phyloP scores from a whole-genome alignment of 2,329 filamentous ascomycete species.

The Nemania abortiva region DNA sequence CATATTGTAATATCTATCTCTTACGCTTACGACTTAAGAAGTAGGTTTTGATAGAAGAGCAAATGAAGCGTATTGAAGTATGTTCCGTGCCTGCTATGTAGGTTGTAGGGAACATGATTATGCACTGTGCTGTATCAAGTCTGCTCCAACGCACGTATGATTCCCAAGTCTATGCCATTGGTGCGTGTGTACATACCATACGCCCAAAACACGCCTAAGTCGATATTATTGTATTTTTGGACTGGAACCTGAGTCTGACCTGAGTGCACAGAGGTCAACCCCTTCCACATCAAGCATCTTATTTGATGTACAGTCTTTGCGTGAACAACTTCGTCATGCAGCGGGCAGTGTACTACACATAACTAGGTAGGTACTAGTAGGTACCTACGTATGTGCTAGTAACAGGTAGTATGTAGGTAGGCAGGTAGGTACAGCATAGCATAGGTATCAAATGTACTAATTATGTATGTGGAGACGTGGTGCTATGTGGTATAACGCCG shows the following conservation, averaged over 20 bases:
- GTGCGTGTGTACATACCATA: background rate
- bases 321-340: background rate
- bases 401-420: too few relatives aligned
- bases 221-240: background rate
- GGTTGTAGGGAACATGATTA: too few relatives aligned
- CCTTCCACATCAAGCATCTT: background rate
- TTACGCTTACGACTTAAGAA: too few relatives aligned
- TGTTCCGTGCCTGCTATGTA: too few relatives aligned
- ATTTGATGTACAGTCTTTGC: background rate
- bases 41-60: too few relatives aligned
- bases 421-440: too few relatives aligned
- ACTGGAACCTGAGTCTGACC: background rate
- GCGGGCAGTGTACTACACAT: background rate
- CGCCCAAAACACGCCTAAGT: background rate
- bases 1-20: background rate
- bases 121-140: too few relatives aligned
- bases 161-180: background rate
- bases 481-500: background rate
- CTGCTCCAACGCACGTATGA: too few relatives aligned
- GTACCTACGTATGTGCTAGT: too few relatives aligned
- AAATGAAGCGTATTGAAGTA: too few relatives aligned
- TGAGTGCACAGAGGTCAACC: background rate
- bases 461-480: too few relatives aligned
- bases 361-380: background rate
- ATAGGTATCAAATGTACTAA: too few relatives aligned